Percentiles rank a stretch among this genome's conserved stretches.
Conservation (phyloP, 768 basidiomycete genomes). For the Lentinula lateritia region DNA sequence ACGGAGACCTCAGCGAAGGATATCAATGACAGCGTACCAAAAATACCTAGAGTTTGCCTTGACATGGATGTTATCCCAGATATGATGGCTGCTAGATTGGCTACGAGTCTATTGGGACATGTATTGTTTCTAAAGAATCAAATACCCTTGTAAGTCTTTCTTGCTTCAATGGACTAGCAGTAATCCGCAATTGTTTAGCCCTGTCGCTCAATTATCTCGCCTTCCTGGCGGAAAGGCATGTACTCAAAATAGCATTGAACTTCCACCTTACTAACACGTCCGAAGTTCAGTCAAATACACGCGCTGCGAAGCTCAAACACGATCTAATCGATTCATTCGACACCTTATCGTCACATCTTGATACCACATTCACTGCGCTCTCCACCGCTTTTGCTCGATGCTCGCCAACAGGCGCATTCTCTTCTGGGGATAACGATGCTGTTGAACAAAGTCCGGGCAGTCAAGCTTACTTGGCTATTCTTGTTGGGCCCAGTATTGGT, state of each 20-base stretch:
- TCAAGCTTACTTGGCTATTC: conserved; percentile 52
- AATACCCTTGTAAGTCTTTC: conserved; percentile 59
- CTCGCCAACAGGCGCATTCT: neutral
- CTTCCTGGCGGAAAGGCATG: conserved; percentile 45
- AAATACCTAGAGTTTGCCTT: conserved; percentile 37
- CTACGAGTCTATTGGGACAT: conserved; percentile 59
- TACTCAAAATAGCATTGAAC: neutral
- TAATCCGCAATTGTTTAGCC: conserved; percentile 32
- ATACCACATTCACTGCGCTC: conserved; percentile 68
- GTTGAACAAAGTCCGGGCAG: neutral
- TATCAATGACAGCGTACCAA: neutral
- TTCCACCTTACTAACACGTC: neutral
- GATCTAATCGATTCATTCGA: conserved; percentile 67
- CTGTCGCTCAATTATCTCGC: conserved; percentile 57
- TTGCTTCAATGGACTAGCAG: neutral
- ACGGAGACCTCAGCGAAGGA: neutral
- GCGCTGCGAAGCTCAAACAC: conserved; percentile 46
- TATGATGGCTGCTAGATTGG: conserved; percentile 57
- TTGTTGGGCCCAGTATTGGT: conserved; percentile 61
- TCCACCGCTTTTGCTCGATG: conserved; percentile 57
- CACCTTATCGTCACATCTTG: conserved; percentile 65
- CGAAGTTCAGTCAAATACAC: conserved; percentile 31
- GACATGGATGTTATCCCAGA: conserved; percentile 50
- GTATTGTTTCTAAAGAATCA: conserved; percentile 76
- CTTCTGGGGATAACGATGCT: neutral